A percentile compares a stretch with the other conserved stretches of the same genome.
phyloP scores from a whole-genome alignment of 306 rosid genomes.

The Medicago arabica region DNA sequence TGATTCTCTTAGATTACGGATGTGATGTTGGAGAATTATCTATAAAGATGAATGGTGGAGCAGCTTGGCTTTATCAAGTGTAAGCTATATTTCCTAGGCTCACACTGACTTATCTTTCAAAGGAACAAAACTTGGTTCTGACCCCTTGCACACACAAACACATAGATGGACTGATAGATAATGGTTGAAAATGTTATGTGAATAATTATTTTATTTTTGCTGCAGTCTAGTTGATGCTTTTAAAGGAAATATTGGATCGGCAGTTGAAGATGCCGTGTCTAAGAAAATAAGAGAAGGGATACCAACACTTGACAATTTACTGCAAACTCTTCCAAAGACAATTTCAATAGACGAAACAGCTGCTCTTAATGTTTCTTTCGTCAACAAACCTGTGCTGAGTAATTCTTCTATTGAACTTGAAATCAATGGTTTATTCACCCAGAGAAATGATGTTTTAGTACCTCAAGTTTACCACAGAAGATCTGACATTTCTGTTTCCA shows the following conservation, averaged over 20 bases:
- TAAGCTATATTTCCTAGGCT: slow-evolving; percentile 46
- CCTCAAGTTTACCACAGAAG: slow-evolving; percentile 45
- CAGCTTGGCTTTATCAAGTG: slow-evolving; percentile 96
- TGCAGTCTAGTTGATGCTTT: slow-evolving; percentile 77
- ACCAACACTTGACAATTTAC: slow-evolving; percentile 53
- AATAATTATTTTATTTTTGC: neutral
- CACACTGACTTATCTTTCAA: no score
- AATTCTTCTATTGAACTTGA: slow-evolving; percentile 67
- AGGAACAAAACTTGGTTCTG: no score
- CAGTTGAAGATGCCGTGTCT: slow-evolving; percentile 70
- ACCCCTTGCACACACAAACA: neutral
- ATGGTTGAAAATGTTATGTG: neutral
- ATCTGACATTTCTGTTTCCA: slow-evolving; percentile 38
- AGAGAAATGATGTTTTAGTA: slow-evolving; percentile 40
- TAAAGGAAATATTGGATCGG: slow-evolving; percentile 64
- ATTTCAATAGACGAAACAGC: slow-evolving; percentile 58
- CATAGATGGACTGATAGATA: neutral
- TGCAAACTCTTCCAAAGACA: slow-evolving; percentile 75
- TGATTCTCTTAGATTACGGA: slow-evolving; percentile 68
- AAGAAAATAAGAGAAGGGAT: slow-evolving; percentile 66
- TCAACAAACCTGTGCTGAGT: slow-evolving; percentile 63
- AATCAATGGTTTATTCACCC: slow-evolving; percentile 70
- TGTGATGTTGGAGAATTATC: slow-evolving; percentile 65
- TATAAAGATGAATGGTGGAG: slow-evolving; percentile 79
- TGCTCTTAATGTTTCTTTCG: slow-evolving; percentile 69